These are phyloP conservation scores for Fusarium abutilonis DNA, from an alignment of 2,329 filamentous ascomycete genomes.

Conservation along the genomic window DNA sequence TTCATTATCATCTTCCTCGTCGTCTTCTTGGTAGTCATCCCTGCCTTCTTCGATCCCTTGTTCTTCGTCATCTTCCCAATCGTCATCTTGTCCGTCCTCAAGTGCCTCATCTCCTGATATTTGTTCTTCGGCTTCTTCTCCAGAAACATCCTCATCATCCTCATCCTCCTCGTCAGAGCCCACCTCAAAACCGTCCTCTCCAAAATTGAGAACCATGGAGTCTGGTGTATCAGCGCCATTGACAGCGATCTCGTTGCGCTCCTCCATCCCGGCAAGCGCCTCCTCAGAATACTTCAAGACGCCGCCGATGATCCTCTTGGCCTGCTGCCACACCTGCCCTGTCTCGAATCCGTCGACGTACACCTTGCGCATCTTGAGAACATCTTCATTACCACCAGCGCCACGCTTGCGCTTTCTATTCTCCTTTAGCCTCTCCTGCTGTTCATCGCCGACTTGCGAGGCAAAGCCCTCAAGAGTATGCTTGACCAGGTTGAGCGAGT, in stretches of 20 bases:
- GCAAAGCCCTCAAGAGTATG: slow-evolving; percentile 82
- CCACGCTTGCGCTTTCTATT: slow-evolving; percentile 81
- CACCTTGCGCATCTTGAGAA: slow-evolving; percentile 82
- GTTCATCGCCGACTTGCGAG: slow-evolving; percentile 75
- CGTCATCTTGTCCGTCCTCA: slow-evolving; percentile 44
- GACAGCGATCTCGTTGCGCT: slow-evolving; percentile 57
- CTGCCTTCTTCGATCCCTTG: slow-evolving; percentile 47
- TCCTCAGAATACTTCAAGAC: slow-evolving; percentile 61
- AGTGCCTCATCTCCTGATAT: slow-evolving; percentile 35
- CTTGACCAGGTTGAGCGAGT: slow-evolving; percentile 81
- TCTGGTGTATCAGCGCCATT: slow-evolving; percentile 52
- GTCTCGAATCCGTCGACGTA: slow-evolving; percentile 89
- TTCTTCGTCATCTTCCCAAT: slow-evolving; percentile 52
- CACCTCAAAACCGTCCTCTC: slow-evolving; percentile 47
- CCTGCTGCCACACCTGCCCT: slow-evolving; percentile 94
- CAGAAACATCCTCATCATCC: slow-evolving; percentile 46
- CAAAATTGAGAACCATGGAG: slow-evolving; percentile 43
- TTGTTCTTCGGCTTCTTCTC: slow-evolving; percentile 44
- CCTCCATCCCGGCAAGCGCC: slow-evolving; percentile 60
- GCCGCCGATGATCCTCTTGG: slow-evolving; percentile 77
- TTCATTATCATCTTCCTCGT: slow-evolving; percentile 53
- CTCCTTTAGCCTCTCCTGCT: slow-evolving; percentile 73
- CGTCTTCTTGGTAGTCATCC: slow-evolving; percentile 51
- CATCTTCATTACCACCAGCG: slow-evolving; percentile 58
- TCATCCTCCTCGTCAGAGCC: slow-evolving; percentile 45